These are phyloP conservation scores for Aspergillus pseudoterreus DNA, from an alignment of 2,329 filamentous ascomycete species.

Conservation along the genomic window DNA sequence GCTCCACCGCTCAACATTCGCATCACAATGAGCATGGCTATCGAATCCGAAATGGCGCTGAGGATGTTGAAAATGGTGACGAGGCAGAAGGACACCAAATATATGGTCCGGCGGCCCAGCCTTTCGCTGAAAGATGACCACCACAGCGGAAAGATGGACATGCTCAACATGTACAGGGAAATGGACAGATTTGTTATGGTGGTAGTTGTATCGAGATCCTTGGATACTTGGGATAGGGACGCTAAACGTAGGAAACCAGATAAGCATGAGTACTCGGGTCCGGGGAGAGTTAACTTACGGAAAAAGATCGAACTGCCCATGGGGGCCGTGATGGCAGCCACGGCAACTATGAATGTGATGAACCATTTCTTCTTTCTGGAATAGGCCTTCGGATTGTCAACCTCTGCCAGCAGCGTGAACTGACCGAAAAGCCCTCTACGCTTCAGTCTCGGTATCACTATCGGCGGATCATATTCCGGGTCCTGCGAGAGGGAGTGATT, in stretches of 20 bases:
- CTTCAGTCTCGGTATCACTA: slow-evolving; percentile 49
- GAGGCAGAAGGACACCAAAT: slow-evolving; percentile 68
- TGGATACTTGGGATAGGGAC: slow-evolving; percentile 61
- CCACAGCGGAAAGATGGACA: slow-evolving; percentile 83
- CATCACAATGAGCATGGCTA: slow-evolving; percentile 74
- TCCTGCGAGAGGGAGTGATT: slow-evolving; percentile 12
- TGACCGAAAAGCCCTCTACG: slow-evolving; percentile 70
- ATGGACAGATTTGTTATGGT: slow-evolving; percentile 72
- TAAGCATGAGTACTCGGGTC: not conserved
- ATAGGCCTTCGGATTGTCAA: slow-evolving; percentile 73
- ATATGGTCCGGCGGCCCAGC: slow-evolving; percentile 71
- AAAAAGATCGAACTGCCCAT: slow-evolving; percentile 83
- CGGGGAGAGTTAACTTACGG: slow-evolving; percentile 51
- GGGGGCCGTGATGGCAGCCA: slow-evolving; percentile 73
- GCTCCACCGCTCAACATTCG: slow-evolving; percentile 71
- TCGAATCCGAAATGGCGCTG: slow-evolving; percentile 64
- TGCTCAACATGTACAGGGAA: slow-evolving; percentile 75
- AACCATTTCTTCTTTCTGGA: slow-evolving; percentile 74
- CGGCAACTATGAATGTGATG: slow-evolving; percentile 72
- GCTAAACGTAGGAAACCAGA: slow-evolving; percentile 45
- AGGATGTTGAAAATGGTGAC: slow-evolving; percentile 69
- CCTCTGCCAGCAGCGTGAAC: slow-evolving; percentile 71
- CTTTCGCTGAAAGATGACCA: slow-evolving; percentile 78
- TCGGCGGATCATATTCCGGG: slow-evolving; percentile 31
- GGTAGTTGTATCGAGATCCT: slow-evolving; percentile 58